Base-by-base conservation (phyloP, 2,329 filamentous ascomycete genomes). In the Fusarium sp. region DNA sequence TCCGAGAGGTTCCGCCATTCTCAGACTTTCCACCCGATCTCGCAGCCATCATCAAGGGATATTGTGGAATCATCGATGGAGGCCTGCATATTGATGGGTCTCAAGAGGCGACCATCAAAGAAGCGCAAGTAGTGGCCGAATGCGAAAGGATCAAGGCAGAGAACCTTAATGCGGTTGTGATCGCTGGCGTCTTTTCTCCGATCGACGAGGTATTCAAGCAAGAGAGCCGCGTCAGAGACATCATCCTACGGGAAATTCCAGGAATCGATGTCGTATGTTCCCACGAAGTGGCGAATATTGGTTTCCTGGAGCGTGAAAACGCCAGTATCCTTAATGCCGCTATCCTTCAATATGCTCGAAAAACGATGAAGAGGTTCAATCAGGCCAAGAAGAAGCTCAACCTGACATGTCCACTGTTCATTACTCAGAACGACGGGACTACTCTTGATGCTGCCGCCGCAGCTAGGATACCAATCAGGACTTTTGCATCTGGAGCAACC, bases 261-360 rank as follows among this genome's bases (percentile, higher is more conserved):
- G 49, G 49, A 10, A 52, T 52, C 1, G 33, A 52, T 10, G 27
- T 68, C 65, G 29, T 83, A 0, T 62, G 33, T 3, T 66, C 82
- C 3, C 77, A 80, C 25, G 77, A 80, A 21, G 80, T 83, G 8
- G 79, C 81, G 1, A 83, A 78, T 55, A 73, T 80, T 27, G 82
- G 70, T 63, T 81, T 86, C 33, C 79, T 86, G 1, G 86, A 85
- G 67, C 82, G 86, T 16, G 86, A 88, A 73, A 88, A 88, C 70
- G 86, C 86, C 7, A 82, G 83, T 12, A 87, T 88, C 27, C 79
- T 88, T 51, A 88, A 88, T 69, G 86, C 86, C 5, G 82, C 86
- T 23, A 84, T 88, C 31, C 78, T 86, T 23, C 77, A 79, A 14
- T 85, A 86, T 63, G 86, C 86, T 0, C 80, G 80, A 19, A 81